A percentile compares a stretch with the other conserved stretches of the same genome.
phyloP scores from a whole-genome alignment of 306 rosid genomes.

The Alnus glutinosa region DNA sequence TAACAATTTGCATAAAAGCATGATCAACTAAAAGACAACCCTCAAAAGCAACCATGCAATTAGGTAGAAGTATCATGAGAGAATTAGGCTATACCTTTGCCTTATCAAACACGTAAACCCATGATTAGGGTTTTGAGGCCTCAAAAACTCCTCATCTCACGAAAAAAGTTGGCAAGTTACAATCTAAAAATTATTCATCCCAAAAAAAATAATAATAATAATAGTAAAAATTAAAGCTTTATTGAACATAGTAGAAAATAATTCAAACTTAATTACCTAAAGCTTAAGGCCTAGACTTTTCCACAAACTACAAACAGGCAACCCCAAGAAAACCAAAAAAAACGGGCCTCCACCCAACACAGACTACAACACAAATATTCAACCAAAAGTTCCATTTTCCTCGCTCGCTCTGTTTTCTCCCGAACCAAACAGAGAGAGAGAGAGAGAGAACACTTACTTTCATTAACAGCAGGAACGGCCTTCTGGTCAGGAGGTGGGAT shows the following conservation, averaged over 20 bases:
- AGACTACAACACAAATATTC: neutral
- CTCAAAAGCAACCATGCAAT: neutral
- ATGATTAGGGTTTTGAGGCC: neutral
- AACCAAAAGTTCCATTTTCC: neutral
- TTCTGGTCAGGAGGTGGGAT: slow-evolving; percentile 27
- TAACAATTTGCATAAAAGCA: no score
- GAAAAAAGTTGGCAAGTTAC: neutral
- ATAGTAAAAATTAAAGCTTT: neutral
- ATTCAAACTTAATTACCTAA: neutral
- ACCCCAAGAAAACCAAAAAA: neutral
- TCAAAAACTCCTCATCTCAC: neutral
- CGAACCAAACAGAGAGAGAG: neutral
- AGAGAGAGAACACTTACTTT: slow-evolving; percentile 34
- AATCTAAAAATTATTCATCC: neutral
- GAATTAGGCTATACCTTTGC: neutral
- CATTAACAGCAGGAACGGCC: slow-evolving; percentile 26
- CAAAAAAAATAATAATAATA: neutral
- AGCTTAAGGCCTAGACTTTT: neutral
- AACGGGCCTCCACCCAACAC: neutral
- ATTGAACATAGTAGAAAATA: neutral
- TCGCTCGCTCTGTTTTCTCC: neutral
- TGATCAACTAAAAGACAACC: neutral
- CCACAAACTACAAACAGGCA: neutral
- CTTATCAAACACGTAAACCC: neutral
- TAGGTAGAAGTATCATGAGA: neutral